Conservation (phyloP, 2,329 filamentous ascomycete species). For the Knufia fluminis region DNA sequence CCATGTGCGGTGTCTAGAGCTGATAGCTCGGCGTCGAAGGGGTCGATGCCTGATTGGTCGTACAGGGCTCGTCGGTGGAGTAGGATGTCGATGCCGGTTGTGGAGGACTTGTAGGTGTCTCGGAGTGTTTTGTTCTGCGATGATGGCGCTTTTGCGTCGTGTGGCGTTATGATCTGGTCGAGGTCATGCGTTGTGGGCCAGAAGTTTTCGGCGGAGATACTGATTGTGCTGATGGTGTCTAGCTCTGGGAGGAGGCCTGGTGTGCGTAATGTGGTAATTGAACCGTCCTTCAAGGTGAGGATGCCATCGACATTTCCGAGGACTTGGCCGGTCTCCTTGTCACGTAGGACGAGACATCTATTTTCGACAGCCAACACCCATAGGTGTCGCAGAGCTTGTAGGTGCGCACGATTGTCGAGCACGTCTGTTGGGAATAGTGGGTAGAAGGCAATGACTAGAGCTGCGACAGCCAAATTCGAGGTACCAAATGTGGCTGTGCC, state of each 20-base stretch:
- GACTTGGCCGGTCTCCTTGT: conserved; percentile 75
- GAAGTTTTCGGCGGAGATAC: conserved; percentile 48
- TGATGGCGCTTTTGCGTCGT: conserved; percentile 23
- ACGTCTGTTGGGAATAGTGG: conserved; percentile 82
- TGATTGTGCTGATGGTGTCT: conserved; percentile 30
- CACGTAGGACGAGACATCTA: conserved; percentile 77
- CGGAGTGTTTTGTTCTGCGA: conserved; percentile 34
- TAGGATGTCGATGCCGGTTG: conserved; percentile 60
- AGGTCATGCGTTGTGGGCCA: conserved; percentile 80
- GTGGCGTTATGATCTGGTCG: conserved; percentile 41
- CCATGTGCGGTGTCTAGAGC: conserved; percentile 57
- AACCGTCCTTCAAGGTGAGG: conserved; percentile 47
- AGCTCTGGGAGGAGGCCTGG: conserved; percentile 49
- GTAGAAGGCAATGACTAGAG: conserved; percentile 84
- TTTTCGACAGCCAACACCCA: conserved; percentile 92
- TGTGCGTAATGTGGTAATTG: conserved; percentile 33
- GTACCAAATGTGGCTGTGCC: conserved; percentile 88
- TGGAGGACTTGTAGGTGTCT: conserved; percentile 47
- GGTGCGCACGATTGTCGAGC: conserved; percentile 85
- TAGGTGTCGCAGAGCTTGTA: conserved; percentile 93
- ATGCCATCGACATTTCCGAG: conserved; percentile 54
- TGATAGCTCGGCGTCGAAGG: conserved; percentile 63
- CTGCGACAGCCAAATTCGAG: conserved; percentile 74
- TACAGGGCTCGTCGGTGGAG: conserved; percentile 61
- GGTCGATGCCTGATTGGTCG: conserved; percentile 45